A percentile compares a stretch with the other conserved stretches of the same genome.
Evolutionary conservation across 2,329 filamentous ascomycete genomes (phyloP).

Genomic region (Scolecobasidium constrictum): DNA sequence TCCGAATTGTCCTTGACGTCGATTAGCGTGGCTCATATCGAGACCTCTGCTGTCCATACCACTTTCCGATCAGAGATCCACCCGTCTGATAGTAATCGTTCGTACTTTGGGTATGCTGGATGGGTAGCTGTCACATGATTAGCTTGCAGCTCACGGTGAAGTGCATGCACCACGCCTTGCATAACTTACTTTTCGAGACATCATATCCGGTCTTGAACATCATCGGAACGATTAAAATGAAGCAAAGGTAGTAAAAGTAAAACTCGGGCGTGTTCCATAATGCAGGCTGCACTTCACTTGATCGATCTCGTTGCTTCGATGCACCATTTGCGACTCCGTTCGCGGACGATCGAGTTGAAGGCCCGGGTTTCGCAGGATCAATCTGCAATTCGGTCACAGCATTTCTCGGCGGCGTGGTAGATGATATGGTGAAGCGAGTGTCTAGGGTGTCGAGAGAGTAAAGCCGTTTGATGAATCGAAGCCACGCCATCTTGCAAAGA

Average conservation of each 20-base stretch:
- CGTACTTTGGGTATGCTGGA: conserved; percentile 67
- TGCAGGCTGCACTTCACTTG: conserved; percentile 45
- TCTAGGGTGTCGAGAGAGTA: conserved; percentile 60
- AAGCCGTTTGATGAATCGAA: conserved; percentile 40
- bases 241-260: conserved; percentile 63
- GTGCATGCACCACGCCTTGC: background rate
- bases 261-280: conserved; percentile 86
- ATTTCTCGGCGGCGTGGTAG: conserved; percentile 48
- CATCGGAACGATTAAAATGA: conserved; percentile 56
- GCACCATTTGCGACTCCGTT: conserved; percentile 13
- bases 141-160: background rate
- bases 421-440: conserved; percentile 60
- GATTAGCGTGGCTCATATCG: conserved; percentile 2
- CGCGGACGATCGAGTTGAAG: conserved; percentile 12
- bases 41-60: too few relatives aligned
- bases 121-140: conserved; percentile 52
- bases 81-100: conserved; percentile 60
- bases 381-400: conserved; percentile 22
- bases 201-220: conserved; percentile 90
- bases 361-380: conserved; percentile 21
- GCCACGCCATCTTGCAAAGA: conserved; percentile 27
- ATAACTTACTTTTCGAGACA: conserved; percentile 62
- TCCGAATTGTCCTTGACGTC: conserved; percentile 69
- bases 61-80: conserved; percentile 93
- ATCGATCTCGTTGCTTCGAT: conserved; percentile 14